Base-by-base conservation (phyloP, 2,329 filamentous ascomycete species). In the Trichophyton mentagrophytes region DNA sequence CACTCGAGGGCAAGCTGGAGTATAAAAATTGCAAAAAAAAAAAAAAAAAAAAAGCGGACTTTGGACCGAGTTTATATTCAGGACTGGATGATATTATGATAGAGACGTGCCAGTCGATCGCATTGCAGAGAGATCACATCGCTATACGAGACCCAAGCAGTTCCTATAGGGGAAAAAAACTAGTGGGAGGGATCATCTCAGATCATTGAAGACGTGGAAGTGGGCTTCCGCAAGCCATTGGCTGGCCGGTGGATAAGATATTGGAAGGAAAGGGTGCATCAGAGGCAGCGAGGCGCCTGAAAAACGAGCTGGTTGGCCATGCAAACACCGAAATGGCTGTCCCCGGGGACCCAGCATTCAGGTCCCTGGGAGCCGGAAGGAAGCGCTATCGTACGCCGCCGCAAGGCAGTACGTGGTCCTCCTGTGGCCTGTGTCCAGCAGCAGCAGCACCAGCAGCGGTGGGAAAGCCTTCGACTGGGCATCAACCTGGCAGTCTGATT, bases 401-500 rank as follows among this genome's bases (percentile, higher is more conserved):
- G 25, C 30, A 36, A 17, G 13, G 15, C 27, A 36, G 51, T 55
- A 36, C 27, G 51, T 55, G 51, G 51, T 55, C n/a, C 15, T 55
- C 13, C 51, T 33, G 51, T 55, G 51, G 51, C 51, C 51, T 55
- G 27, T 55, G 51, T 55, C n/a, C 15, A n/a, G 33, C 33, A 38
- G 33, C 33, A 38, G 11, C 33, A 38, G 33, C 33, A 38, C 2
- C 30, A 33, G 30, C 15, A n/a, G 25, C 22, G 8, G 20, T 55
- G 15, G 51, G 27, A 36, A 38, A 20, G 30, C 30, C 33, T 51
- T 55, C 51, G 17, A 36, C 30, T 55, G 51, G 51, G 51, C 51
- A 55, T 55, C 51, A 55, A 55, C 51, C 51, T 36, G 51, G 51
- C 46, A 51, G 46, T 27, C 46, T 51, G 46, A 30, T 51, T 51